Conservation (phyloP, 148 eudicot genomes). For the Spergularia marina region DNA sequence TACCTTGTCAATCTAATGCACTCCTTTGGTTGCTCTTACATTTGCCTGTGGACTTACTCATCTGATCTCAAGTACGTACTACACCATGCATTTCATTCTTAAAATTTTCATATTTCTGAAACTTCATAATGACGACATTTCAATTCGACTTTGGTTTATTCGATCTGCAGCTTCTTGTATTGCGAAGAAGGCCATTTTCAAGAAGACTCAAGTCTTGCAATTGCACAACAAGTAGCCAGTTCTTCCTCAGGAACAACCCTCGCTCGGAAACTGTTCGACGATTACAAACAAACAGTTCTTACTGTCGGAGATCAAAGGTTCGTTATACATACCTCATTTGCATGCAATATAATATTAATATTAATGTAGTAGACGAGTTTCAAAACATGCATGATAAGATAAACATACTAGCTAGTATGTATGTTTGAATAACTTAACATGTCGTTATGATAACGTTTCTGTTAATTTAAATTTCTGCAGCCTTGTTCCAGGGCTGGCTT, state of each 20-base stretch:
- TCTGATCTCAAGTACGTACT: constrained; percentile 35
- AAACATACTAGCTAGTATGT: too few species aligned
- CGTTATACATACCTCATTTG: constrained; percentile 5
- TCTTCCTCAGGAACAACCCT: constrained; percentile 39
- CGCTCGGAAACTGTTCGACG: constrained; percentile 42
- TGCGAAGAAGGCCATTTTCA: constrained; percentile 51
- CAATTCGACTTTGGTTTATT: not conserved
- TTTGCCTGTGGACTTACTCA: constrained; percentile 70
- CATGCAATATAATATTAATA: not conserved
- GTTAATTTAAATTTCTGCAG: constrained; percentile 24
- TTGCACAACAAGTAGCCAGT: constrained; percentile 26
- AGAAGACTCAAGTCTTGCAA: constrained; percentile 21
- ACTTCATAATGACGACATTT: not conserved
- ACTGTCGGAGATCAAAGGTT: constrained; percentile 20
- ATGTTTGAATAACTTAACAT: too few species aligned
- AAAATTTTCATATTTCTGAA: constrained; percentile 12
- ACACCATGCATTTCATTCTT: too few species aligned
- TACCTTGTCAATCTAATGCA: constrained; percentile 41
- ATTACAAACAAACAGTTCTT: constrained; percentile 35
- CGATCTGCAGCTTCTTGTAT: constrained; percentile 48
- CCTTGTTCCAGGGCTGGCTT: constrained; percentile 73
- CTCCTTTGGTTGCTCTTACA: constrained; percentile 51
- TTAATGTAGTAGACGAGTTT: too few species aligned
- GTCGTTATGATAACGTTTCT: too few species aligned
- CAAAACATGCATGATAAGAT: too few species aligned